These are phyloP conservation scores for Hura crepitans DNA, from an alignment of 441 rosid genomes.

Conservation along the genomic window DNA sequence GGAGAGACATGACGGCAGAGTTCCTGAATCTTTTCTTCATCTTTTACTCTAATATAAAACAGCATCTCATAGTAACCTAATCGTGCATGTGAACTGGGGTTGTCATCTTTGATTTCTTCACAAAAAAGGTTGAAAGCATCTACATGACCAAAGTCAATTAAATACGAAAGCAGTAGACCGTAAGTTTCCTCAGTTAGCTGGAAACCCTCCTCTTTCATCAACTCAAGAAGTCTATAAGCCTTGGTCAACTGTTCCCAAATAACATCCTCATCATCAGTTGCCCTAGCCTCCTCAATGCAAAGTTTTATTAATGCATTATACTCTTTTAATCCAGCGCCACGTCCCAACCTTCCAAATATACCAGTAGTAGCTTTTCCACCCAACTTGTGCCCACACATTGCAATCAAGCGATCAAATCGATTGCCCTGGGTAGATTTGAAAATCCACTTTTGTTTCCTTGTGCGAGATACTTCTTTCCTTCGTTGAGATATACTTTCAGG, in stretches of 20 bases:
- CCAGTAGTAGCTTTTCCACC: slow-evolving; percentile 50
- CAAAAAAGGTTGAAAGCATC: slow-evolving; percentile 49
- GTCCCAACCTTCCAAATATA: slow-evolving; percentile 55
- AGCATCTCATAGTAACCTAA: slow-evolving; percentile 86
- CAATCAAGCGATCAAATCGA: slow-evolving; percentile 36
- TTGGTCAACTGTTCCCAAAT: slow-evolving; percentile 39
- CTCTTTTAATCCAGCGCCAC: slow-evolving; percentile 58
- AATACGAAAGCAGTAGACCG: slow-evolving; percentile 55
- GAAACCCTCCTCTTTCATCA: slow-evolving; percentile 63
- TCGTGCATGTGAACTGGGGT: slow-evolving; percentile 39
- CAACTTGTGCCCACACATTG: slow-evolving; percentile 41
- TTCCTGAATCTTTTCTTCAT: slow-evolving; percentile 52
- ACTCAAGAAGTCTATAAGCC: slow-evolving; percentile 38
- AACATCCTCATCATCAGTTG: slow-evolving; percentile 42
- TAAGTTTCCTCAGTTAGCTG: slow-evolving; percentile 51
- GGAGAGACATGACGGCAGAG: slow-evolving; percentile 38
- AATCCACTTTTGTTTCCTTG: slow-evolving; percentile 54
- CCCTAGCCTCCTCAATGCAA: slow-evolving; percentile 47
- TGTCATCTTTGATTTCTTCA: slow-evolving; percentile 38
- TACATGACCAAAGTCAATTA: slow-evolving; percentile 61
- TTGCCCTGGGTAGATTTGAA: slow-evolving; percentile 32
- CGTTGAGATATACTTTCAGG: slow-evolving; percentile 17
- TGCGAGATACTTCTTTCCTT: slow-evolving; percentile 50
- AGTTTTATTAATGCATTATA: slow-evolving; percentile 47
- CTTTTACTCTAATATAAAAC: slow-evolving; percentile 43